These are phyloP conservation scores for Prunus persica DNA, from an alignment of 306 rosid genomes.

Conservation along the genomic window DNA sequence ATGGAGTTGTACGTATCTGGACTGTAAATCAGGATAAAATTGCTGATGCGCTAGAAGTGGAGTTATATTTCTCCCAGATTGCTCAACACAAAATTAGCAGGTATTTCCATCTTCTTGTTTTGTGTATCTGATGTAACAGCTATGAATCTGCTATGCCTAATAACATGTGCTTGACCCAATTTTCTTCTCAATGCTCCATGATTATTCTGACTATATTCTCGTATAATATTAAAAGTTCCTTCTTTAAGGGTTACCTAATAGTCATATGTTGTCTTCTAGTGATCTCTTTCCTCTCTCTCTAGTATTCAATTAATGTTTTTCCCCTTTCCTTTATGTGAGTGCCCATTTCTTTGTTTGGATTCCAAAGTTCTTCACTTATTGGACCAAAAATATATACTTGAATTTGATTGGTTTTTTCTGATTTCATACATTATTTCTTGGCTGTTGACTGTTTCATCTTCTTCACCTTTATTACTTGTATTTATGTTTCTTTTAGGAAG, in stretches of 20 bases:
- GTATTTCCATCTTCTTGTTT: conserved; percentile 37
- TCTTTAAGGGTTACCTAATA: not conserved
- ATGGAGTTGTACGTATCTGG: conserved; percentile 86
- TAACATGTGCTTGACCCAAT: not conserved
- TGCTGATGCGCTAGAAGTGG: conserved; percentile 68
- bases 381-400: not conserved
- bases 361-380: not conserved
- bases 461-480: conserved; percentile 7
- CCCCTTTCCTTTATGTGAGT: not conserved
- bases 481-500: conserved; percentile 55
- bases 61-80: conserved; percentile 61
- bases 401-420: not conserved
- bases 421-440: not conserved
- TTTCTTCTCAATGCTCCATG: too few relatives aligned
- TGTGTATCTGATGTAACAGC: conserved; percentile 13
- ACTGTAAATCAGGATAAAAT: conserved; percentile 55
- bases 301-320: not conserved
- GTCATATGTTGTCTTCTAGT: not conserved
- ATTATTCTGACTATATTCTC: not conserved
- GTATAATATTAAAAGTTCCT: not conserved
- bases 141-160: not conserved
- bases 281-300: not conserved
- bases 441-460: not conserved
- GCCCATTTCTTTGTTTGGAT: not conserved
- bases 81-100: conserved; percentile 77